Evolutionary conservation across 2,329 filamentous ascomycete genomes (phyloP), one percentile per base, ranked within the genome.

Genomic region (Graphium sp.): DNA sequence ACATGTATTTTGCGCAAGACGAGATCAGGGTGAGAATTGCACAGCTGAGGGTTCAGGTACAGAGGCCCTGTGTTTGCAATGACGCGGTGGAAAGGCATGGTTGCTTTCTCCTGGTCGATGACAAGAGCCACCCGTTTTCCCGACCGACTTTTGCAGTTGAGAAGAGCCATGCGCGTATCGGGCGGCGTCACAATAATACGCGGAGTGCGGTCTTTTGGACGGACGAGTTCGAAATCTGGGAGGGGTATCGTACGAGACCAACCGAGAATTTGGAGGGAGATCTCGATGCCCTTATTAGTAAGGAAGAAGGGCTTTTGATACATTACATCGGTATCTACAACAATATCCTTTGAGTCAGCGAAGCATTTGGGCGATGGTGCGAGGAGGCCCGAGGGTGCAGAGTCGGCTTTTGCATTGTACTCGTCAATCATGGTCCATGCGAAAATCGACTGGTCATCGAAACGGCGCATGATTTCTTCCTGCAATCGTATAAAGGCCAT

Each of bases 391-490:
- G 19, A 24, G 3, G 6, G 11, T 4, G 17, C 8, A 22, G 20
- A 4, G 10, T 9, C 20, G 20, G 4, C n/a, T n/a, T n/a, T n/a
- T n/a, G n/a, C n/a, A n/a, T n/a, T n/a, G n/a, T n/a, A n/a, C 4
- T 18, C 22, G 22, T 24, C 12, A 4, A 5, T n/a, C 23, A 7
- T 17, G 2, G 14, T 5, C 42, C 42, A 45, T 8, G 37, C 37
- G 14, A 43, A 41, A 7, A 45, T 28, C 6, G 40, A 38, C 12
- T 37, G 23, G 18, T 43, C 41, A 21, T 39, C 31, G 6, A 19
- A 31, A 6, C 23, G 22, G 18, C 33, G 31, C 13, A 41, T 36
- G 11, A 45, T 38, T 16, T 40, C 38, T 26, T 43, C 41, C 29
- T 43, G 41, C 7, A 43, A 26, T 5, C 35, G 32, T 7, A 32